Base-by-base conservation (phyloP, 1,139 yeast species). In the Kodamaea suecica region DNA sequence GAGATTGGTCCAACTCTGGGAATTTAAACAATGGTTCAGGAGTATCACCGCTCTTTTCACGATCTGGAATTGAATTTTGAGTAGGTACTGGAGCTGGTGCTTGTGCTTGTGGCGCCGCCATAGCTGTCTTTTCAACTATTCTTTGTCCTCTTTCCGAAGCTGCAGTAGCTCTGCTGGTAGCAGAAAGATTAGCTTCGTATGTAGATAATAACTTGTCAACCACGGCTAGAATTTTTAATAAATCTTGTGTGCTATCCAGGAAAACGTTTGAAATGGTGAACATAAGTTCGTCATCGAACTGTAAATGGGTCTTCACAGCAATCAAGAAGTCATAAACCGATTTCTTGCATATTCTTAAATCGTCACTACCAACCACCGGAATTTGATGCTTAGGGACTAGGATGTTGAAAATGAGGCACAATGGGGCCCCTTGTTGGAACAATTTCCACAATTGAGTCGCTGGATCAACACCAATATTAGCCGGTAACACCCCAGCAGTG, bases 241-340 rank as follows among this genome's bases (percentile, higher is more conserved):
- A 66, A 50, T 84, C 95, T 41, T 80, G 78, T 5, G 96, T 84
- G 44, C 78, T 80, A 48, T 86, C 92, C 37, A 87, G 77, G 51
- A 87, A 90, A 2, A 90, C 95, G 58, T 87, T 85, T 14, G 95
- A 84, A 36, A 92, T 85, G 21, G 97, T 87, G 59, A 92, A 90
- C 59, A 90, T 69, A 30, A 55, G 48, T 34, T 85, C 90, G 59
- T 87, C 95, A 38, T 81, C 76, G 44, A 84, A 76, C 33, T 78
- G 76, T 43, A 90, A 70, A 52, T 85, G 81, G 32, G 78, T 73
- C 57, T 87, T 85, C 56, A 95, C 90, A 10, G 95, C 95, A 44
- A 84, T 76, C 37, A 92, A 76, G 58, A 92, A 92, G 56, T 86
- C 95, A 59, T 90, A 92, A 20, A 92, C 90, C 19, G 88, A 83